A percentile compares a stretch with the other conserved stretches of the same genome.
phyloP scores from a whole-genome alignment of 2,329 filamentous ascomycete genomes.

The Helminthosporium solani region DNA sequence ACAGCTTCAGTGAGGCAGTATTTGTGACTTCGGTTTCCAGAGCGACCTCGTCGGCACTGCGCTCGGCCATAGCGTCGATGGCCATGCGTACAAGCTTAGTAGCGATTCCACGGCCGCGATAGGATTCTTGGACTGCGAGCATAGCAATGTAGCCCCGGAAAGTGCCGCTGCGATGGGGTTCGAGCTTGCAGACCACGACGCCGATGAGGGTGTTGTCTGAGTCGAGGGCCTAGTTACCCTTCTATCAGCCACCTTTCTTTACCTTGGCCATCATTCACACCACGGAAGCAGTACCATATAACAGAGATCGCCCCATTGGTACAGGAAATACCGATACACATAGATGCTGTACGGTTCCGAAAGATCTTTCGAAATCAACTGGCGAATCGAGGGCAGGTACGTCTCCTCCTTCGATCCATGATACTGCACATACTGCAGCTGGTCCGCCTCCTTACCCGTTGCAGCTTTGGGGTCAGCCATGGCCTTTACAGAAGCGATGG shows the following conservation, averaged over 20 bases:
- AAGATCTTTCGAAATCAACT: slow-evolving; percentile 91
- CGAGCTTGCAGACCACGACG: slow-evolving; percentile 92
- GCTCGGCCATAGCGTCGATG: slow-evolving; percentile 83
- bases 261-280: too few species aligned
- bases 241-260: too few species aligned
- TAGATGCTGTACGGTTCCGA: slow-evolving; percentile 99
- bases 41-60: slow-evolving; percentile 88
- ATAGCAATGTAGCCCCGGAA: slow-evolving; percentile 96
- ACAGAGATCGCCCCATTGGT: slow-evolving; percentile 97
- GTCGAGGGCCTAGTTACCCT: slow-evolving; percentile 31
- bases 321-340: slow-evolving; percentile 96
- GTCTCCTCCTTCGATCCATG: slow-evolving; percentile 59
- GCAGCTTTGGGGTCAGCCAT: slow-evolving; percentile 18
- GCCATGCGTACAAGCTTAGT: slow-evolving; percentile 85
- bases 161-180: slow-evolving; percentile 82
- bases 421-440: slow-evolving; percentile 61
- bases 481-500: background rate
- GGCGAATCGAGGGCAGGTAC: slow-evolving; percentile 82
- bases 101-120: slow-evolving; percentile 80
- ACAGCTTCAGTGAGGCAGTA: slow-evolving; percentile 82
- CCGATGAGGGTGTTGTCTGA: slow-evolving; percentile 66
- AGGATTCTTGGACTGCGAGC: slow-evolving; percentile 82
- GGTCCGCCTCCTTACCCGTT: slow-evolving; percentile 23
- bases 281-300: slow-evolving; percentile 71
- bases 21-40: slow-evolving; percentile 96